Percentiles rank a stretch among this genome's conserved stretches.
Conservation (phyloP, 2,329 filamentous ascomycete species). For the Macrophomina pseudophaseolina region DNA sequence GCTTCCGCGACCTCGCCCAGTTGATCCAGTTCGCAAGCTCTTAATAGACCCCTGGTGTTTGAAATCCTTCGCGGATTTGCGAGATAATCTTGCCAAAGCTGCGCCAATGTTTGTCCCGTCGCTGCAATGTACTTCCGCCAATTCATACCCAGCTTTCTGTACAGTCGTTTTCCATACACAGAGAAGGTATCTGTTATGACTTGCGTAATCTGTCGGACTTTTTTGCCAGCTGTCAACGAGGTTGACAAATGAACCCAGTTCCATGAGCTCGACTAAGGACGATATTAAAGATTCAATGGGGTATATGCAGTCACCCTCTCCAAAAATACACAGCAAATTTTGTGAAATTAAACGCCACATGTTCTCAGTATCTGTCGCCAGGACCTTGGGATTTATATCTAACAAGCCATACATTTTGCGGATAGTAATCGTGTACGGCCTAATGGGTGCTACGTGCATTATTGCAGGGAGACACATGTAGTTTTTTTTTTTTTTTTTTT, state of each 20-base stretch:
- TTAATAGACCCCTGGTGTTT: not conserved
- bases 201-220: not conserved
- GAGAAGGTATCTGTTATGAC: accelerated
- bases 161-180: not conserved
- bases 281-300: accelerated
- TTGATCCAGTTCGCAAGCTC: not conserved
- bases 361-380: no score
- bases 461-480: no score
- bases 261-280: not conserved
- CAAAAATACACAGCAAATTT: no score
- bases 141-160: not conserved
- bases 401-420: no score
- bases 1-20: not conserved
- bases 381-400: no score
- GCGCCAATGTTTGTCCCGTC: not conserved
- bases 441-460: no score
- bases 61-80: not conserved
- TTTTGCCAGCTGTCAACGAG: accelerated
- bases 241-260: not conserved
- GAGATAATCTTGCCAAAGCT: not conserved
- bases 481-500: no score
- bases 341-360: no score
- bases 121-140: not conserved
- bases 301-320: no score
- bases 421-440: no score